Conservation (phyloP, 139 green algal species). For the Coelastrella sp. region DNA sequence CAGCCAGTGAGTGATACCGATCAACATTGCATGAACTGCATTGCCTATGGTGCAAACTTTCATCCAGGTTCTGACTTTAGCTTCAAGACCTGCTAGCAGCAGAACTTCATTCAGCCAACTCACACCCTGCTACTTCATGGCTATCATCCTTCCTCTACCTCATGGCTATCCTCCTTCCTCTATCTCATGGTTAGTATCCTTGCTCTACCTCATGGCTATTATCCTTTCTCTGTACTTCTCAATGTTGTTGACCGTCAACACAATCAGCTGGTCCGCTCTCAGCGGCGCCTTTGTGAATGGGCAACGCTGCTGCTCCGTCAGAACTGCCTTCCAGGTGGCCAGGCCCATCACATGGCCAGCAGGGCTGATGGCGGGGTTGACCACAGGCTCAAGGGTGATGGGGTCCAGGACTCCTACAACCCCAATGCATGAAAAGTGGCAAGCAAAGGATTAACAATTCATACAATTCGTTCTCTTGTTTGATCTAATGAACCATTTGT, state of each 20-base stretch:
- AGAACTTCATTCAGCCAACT: no score
- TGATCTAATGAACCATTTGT: no score
- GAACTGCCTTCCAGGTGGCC: constrained; percentile 90
- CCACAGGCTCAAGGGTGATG: constrained; percentile 86
- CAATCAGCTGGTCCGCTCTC: constrained; percentile 74
- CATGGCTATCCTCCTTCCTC: no score
- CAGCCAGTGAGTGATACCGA: no score
- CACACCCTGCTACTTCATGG: no score
- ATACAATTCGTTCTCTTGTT: background rate
- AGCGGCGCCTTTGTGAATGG: constrained; percentile 94
- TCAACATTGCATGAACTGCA: no score
- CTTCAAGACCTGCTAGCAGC: no score
- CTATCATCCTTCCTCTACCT: no score
- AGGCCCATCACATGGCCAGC: constrained; percentile 92
- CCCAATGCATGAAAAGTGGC: background rate
- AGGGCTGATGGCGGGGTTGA: constrained; percentile 82
- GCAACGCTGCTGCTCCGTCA: constrained; percentile 81
- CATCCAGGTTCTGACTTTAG: no score
- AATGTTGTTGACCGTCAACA: constrained; percentile 86
- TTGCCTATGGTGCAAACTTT: no score
- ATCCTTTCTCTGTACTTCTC: constrained; percentile 59
- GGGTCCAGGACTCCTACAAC: constrained; percentile 78
- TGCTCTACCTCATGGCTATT: constrained; percentile 2
- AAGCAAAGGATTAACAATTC: background rate
- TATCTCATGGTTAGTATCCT: constrained; percentile 7